Base-by-base conservation (phyloP, 192 early-diverging fungal genomes). In the Radiomyces spectabilis region DNA sequence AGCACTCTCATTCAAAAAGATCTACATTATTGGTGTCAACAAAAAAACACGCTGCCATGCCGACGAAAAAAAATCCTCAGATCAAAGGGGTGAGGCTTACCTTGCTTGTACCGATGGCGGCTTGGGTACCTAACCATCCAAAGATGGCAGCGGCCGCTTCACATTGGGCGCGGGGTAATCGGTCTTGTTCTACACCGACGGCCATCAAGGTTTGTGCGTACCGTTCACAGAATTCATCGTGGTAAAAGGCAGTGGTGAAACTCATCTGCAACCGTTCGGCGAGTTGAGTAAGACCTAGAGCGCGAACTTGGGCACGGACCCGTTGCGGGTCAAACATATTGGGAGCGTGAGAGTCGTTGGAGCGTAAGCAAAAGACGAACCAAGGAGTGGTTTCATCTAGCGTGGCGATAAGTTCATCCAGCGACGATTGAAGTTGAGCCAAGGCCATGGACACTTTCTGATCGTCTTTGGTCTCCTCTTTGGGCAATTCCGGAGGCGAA, bases 351-450 rank as follows among this genome's bases (percentile, higher is more conserved):
- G 69, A 45, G n/a, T 85, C 79, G 57, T 89, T 89, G 8, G 89
- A 80, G 13, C 76, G 72, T 30, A 94, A 63, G 63, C 90, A 93
- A 61, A 85, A 72, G 37, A 91, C 48, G 53, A 84, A 87, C 87
- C 88, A 93, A 26, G 85, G 77, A n/a, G 78, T 73, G 4, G 87
- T 89, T 51, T 89, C 84, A 55, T 85, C 83, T 38, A 93, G 65
- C 10, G 82, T 78, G 39, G 74, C 79, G 35, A 83, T 77, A 10
- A 89, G 59, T 37, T 88, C 84, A 27, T 79, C 74, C 27, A 87
- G 66, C 5, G 84, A 79, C 4, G 83, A 80, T 54, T 84, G 83
- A 53, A 88, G 72, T 60, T 87, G 86, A 16, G 82, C 69, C 0
- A 78, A 68, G 10, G 88, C 65, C 18, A 47, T 47, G 22, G 45